Evolutionary conservation across 2,329 filamentous ascomycete genomes (phyloP).

Genomic region (Trichoderma cornu-damae): DNA sequence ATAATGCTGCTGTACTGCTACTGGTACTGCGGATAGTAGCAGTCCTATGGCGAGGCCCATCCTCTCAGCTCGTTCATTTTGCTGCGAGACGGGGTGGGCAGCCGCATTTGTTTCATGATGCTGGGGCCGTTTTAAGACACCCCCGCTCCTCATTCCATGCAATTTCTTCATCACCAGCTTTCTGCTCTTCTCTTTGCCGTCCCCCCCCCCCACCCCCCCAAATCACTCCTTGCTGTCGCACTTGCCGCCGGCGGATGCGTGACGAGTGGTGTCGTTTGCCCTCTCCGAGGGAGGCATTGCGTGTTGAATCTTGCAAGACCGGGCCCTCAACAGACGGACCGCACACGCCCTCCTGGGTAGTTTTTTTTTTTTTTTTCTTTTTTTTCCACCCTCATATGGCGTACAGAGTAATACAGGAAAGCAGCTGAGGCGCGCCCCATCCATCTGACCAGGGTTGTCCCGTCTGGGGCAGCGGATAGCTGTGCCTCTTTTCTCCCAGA

Average conservation of each 20-base stretch:
- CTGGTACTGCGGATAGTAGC: no score
- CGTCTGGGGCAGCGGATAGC: background rate
- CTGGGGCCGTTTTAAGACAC: slow-evolving; percentile 15
- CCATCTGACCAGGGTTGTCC: background rate
- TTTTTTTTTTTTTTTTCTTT: no score
- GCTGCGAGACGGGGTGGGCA: slow-evolving; percentile 11
- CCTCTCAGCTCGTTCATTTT: slow-evolving; percentile 13
- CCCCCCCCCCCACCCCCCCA: background rate
- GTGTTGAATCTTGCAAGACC: no score
- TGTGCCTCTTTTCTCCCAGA: background rate
- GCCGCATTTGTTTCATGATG: slow-evolving; percentile 11
- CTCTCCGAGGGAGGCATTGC: no score
- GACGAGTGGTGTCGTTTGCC: background rate
- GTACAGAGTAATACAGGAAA: no score
- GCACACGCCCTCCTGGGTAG: no score
- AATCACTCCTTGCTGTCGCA: background rate
- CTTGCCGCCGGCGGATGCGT: background rate
- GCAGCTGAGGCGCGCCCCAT: no score
- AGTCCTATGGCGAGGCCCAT: no score
- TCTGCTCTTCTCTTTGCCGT: background rate
- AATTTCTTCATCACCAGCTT: slow-evolving; percentile 9
- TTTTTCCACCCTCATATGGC: no score
- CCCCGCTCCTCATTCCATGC: slow-evolving; percentile 14
- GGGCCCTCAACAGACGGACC: no score
- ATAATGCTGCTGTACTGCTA: no score